Evolutionary conservation across 108 stramenopile species (phyloP).

Genomic region (Epipyxis sp.): DNA sequence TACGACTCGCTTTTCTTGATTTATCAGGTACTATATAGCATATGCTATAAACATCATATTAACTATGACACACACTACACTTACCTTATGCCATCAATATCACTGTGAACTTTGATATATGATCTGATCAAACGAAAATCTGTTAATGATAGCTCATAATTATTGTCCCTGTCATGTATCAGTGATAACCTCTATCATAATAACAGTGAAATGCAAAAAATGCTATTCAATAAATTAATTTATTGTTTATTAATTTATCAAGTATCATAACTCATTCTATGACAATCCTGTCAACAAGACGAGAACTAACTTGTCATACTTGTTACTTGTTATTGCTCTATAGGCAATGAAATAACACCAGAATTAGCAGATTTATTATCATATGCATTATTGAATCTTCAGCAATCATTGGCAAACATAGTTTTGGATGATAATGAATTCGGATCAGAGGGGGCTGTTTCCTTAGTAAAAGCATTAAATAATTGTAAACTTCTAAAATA

Average conservation of each 20-base stretch:
- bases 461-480: background rate
- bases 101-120: no score
- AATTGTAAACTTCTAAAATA: background rate
- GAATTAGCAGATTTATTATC: background rate
- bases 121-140: no score
- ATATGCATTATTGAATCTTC: background rate
- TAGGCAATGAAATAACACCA: background rate
- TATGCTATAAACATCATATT: background rate
- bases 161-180: no score
- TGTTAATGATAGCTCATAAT: no score
- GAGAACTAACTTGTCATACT: background rate
- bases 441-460: background rate
- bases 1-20: background rate
- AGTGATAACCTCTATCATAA: no score
- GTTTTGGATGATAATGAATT: slow-evolving; percentile 13
- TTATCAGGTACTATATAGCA: background rate
- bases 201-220: no score
- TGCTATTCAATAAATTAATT: no score
- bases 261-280: no score
- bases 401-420: background rate
- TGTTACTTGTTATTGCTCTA: background rate
- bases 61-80: no score
- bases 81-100: no score
- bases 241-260: no score
- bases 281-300: no score